These are phyloP conservation scores for Xylaria sp. DNA, from an alignment of 2,329 filamentous ascomycete genomes.

Conservation along the genomic window DNA sequence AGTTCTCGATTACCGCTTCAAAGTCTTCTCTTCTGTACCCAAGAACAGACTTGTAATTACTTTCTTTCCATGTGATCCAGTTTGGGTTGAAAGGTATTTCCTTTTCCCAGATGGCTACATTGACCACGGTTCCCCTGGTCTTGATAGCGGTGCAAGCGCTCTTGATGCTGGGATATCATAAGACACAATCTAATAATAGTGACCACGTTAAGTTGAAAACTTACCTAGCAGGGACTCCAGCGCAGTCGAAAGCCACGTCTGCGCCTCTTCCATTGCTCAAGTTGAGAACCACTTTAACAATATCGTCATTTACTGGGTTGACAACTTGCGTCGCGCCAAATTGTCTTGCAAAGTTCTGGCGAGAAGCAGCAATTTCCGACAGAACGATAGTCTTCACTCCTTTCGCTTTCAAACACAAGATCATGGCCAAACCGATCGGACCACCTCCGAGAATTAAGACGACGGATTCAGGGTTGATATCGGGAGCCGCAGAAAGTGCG, in stretches of 20 bases:
- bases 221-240: constrained; percentile 24
- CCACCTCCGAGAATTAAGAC: constrained; percentile 20
- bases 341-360: constrained; percentile 20
- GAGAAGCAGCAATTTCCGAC: constrained; percentile 22
- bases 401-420: constrained; percentile 25
- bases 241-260: constrained; percentile 26
- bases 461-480: constrained; percentile 3
- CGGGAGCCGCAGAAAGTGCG: constrained; percentile 18
- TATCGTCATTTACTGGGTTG: constrained; percentile 15
- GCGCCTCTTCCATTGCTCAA: constrained; percentile 19
- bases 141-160: constrained; percentile 14
- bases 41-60: constrained; percentile 24
- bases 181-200: neutral
- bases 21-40: constrained; percentile 20
- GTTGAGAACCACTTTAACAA: neutral
- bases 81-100: constrained; percentile 27
- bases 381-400: constrained; percentile 17
- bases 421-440: constrained; percentile 21
- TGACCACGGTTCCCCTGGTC: constrained; percentile 23
- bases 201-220: neutral
- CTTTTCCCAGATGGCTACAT: constrained; percentile 27
- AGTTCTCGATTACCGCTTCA: constrained; percentile 23
- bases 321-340: constrained; percentile 27
- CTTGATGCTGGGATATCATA: constrained; percentile 18
- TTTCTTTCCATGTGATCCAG: constrained; percentile 25